Evolutionary conservation across 2,329 filamentous ascomycete genomes (phyloP), one percentile per base, ranked within the genome.

Genomic region (Xylariaceae sp.): DNA sequence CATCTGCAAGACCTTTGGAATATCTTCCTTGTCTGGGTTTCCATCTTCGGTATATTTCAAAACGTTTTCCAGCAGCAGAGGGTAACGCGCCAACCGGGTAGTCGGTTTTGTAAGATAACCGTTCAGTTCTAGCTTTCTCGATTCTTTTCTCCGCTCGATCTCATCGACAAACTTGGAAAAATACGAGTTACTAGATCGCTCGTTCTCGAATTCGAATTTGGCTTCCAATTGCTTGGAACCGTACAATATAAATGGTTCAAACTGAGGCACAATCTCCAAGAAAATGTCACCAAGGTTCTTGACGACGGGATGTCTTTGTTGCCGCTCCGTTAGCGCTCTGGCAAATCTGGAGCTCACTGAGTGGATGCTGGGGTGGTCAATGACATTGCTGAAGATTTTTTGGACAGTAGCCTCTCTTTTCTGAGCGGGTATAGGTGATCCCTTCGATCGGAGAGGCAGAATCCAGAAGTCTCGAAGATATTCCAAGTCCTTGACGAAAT

Each of bases 381-480:
- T 86, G 63, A 94, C 93, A 70, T 99, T 97, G 64, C 89, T 92
- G 73, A 99, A 99, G 33, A 99, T 96, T 1, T 88, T 95, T 64
- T 90, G 86, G 53, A 99, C 93, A 59, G 96, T 95, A 67, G 89
- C 90, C 62, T 97, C 93, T 57, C 92, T 86, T 53, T 91, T 86
- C 55, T 91, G 86, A 61, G 94, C 85, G 4, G 94, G 93, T 59
- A 99, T 95, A 0, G 92, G 93, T 3, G 93, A 97, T 13, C 82
- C 81, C 58, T 88, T 86, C 23, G 88, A 89, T 43, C 92, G 86
- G 52, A 99, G 76, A 8, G 94, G 94, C 63, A 94, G 83, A 76
- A 99, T 96, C 94, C 94, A 99, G 78, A 97, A 99, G 76, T 99
- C 94, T 57, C 94, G 86, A 24, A 99, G 79, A 69, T 99, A 99